Evolutionary conservation across 371 early-diverging fungal genomes (phyloP).

Genomic region (Mucor racemosus): DNA sequence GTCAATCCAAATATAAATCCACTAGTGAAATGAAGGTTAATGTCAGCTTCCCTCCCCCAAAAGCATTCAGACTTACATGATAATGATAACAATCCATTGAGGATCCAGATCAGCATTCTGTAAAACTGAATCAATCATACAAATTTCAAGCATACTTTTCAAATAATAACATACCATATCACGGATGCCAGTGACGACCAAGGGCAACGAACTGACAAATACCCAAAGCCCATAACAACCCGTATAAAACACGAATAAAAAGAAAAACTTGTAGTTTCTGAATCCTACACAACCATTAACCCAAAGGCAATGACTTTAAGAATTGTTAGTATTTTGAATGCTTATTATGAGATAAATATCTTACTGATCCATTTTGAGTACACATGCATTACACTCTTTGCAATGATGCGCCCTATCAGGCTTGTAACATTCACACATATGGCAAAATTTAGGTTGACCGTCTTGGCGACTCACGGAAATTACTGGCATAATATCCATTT

Average conservation of each 20-base stretch:
- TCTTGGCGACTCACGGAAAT: constrained; percentile 50
- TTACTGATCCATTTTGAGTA: constrained; percentile 71
- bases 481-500: constrained; percentile 35
- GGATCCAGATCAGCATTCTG: constrained; percentile 38
- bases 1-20: constrained; percentile 51
- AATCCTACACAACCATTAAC: constrained; percentile 65
- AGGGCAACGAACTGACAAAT: constrained; percentile 42
- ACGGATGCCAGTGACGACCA: constrained; percentile 35
- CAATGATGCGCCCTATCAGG: constrained; percentile 71
- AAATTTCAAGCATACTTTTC: no score
- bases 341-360: constrained; percentile 10
- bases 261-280: constrained; percentile 67
- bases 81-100: constrained; percentile 45
- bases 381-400: constrained; percentile 65
- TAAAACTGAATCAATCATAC: not conserved
- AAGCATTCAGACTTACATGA: constrained; percentile 36
- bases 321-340: not conserved
- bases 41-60: not conserved
- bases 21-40: constrained; percentile 10
- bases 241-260: constrained; percentile 59
- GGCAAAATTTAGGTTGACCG: constrained; percentile 60
- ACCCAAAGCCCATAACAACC: constrained; percentile 52
- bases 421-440: constrained; percentile 58
- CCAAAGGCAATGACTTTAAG: constrained; percentile 68
- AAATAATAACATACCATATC: constrained; percentile 37